Percentiles rank a stretch among this genome's conserved stretches.
Conservation (phyloP, 2,329 filamentous ascomycete genomes). For the Monilinia aucupariae region DNA sequence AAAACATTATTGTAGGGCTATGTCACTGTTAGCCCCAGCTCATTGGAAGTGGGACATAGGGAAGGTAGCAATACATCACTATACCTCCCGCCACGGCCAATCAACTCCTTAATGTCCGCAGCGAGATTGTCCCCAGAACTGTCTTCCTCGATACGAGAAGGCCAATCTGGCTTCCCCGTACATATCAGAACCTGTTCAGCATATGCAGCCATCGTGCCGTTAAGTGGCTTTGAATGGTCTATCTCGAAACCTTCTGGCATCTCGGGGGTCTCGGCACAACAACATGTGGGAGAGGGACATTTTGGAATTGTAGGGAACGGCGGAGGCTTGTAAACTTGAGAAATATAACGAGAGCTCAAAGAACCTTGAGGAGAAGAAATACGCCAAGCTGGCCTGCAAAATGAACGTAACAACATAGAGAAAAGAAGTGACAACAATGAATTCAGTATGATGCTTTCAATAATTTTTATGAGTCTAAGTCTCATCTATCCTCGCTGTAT, state of each 20-base stretch:
- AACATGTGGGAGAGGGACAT: constrained; percentile 73
- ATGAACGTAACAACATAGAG: neutral
- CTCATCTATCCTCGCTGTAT: neutral
- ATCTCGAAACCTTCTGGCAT: constrained; percentile 67
- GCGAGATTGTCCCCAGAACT: constrained; percentile 60
- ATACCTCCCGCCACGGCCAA: constrained; percentile 61
- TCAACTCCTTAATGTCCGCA: constrained; percentile 64
- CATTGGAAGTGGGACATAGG: constrained; percentile 4
- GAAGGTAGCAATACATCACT: constrained; percentile 49
- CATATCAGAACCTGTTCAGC: constrained; percentile 78
- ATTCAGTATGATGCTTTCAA: neutral
- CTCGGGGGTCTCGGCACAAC: constrained; percentile 60
- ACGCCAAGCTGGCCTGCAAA: neutral
- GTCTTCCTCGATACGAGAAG: constrained; percentile 78
- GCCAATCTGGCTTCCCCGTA: constrained; percentile 76
- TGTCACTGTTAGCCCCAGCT: constrained; percentile 14
- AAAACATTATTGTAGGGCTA: constrained; percentile 81
- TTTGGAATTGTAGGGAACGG: constrained; percentile 29
- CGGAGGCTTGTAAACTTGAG: constrained; percentile 1
- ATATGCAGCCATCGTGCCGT: constrained; percentile 73
- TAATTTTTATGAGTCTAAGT: neutral
- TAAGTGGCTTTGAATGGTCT: constrained; percentile 63
- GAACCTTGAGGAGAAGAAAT: neutral
- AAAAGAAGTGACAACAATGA: neutral
- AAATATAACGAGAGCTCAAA: neutral